Evolutionary conservation across 225 moss, liverwort and hornwort genomes (phyloP).

Genomic region (Climacium dendroides): DNA sequence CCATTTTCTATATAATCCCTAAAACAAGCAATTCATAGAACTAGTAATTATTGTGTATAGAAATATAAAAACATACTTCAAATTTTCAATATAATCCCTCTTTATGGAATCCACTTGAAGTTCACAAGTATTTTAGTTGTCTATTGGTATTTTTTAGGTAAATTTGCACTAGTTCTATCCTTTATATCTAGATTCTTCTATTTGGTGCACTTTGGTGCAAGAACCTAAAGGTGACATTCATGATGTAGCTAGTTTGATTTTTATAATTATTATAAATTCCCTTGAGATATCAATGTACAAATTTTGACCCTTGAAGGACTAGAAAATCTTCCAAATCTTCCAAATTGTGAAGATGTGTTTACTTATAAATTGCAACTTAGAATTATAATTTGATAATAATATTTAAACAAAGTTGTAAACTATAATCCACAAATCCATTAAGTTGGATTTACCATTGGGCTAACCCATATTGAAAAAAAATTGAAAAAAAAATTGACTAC

Average conservation of each 20-base stretch:
- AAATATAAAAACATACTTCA: neutral
- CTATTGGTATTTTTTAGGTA: accelerated
- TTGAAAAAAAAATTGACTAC: neutral
- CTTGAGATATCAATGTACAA: neutral
- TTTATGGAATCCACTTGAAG: neutral
- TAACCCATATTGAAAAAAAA: neutral
- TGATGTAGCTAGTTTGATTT: neutral
- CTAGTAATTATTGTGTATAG: neutral
- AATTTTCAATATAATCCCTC: neutral
- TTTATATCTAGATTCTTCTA: neutral
- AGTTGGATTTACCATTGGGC: neutral
- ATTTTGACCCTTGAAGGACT: neutral
- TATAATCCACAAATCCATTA: no score
- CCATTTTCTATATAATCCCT: conserved; percentile 19
- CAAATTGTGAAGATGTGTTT: neutral
- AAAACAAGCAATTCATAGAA: neutral
- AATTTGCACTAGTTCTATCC: neutral
- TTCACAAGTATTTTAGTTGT: neutral
- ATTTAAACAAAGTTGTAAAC: neutral
- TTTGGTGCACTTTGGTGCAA: neutral
- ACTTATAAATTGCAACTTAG: neutral
- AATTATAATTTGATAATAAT: neutral
- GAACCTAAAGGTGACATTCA: neutral
- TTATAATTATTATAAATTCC: neutral
- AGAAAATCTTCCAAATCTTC: neutral